Evolutionary conservation across 2,329 filamentous ascomycete species (phyloP).

Genomic region (Claviceps humidiphila): DNA sequence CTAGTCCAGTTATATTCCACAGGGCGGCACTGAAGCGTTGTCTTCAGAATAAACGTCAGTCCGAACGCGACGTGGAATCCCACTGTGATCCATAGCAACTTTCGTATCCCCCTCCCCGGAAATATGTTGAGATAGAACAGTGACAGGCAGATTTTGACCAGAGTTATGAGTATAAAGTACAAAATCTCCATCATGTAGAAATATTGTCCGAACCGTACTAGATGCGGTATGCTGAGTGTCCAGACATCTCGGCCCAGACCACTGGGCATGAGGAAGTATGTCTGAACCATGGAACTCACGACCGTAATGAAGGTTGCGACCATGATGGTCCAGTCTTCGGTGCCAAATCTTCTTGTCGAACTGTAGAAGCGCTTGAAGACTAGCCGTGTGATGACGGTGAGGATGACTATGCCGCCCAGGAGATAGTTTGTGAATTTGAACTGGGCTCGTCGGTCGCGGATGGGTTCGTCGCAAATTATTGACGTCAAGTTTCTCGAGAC

Average conservation of each 20-base stretch:
- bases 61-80: slow-evolving; percentile 22
- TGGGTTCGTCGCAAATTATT: slow-evolving; percentile 10
- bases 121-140: slow-evolving; percentile 38
- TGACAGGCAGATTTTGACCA: slow-evolving; percentile 33
- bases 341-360: slow-evolving; percentile 14
- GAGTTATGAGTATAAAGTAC: slow-evolving; percentile 28
- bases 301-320: slow-evolving; percentile 11
- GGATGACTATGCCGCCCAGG: slow-evolving; percentile 17
- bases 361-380: slow-evolving; percentile 15
- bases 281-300: slow-evolving; percentile 13
- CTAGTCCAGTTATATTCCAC: slow-evolving; percentile 31
- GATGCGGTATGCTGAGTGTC: slow-evolving; percentile 22
- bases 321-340: slow-evolving; percentile 20
- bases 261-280: slow-evolving; percentile 13
- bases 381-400: slow-evolving; percentile 23
- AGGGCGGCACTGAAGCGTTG: slow-evolving; percentile 31
- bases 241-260: slow-evolving; percentile 32
- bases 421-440: slow-evolving; percentile 17
- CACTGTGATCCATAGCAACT: slow-evolving; percentile 23
- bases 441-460: slow-evolving; percentile 15
- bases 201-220: slow-evolving; percentile 25
- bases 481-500: slow-evolving; percentile 10
- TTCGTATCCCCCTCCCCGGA: slow-evolving; percentile 19
- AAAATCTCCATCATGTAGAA: slow-evolving; percentile 25
- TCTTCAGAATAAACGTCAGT: slow-evolving; percentile 23